Conservation (phyloP, 148 eudicot genomes). For the Diospyros lotus region DNA sequence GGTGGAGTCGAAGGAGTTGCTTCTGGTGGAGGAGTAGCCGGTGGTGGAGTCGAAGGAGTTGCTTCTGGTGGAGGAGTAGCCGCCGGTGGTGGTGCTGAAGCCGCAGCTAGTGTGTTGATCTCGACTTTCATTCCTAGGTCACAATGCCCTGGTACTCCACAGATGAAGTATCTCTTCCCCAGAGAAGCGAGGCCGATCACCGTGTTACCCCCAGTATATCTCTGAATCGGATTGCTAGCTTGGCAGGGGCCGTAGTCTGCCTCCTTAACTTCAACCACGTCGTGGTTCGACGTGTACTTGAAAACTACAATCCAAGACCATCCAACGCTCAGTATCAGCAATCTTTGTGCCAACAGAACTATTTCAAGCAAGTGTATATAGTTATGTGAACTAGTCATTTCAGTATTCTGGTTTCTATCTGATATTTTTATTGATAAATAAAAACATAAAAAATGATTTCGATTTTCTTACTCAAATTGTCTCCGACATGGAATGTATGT, state of each 20-base stretch:
- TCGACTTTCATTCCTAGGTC: constrained; percentile 58
- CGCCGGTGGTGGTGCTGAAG: constrained; percentile 26
- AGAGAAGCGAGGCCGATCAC: constrained; percentile 31
- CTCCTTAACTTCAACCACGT: constrained; percentile 51
- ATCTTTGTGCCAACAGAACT: neutral
- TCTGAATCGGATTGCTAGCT: constrained; percentile 30
- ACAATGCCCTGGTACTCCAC: constrained; percentile 56
- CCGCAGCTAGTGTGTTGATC: constrained; percentile 32
- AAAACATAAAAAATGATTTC: neutral
- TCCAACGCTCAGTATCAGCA: neutral
- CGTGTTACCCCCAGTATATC: constrained; percentile 34
- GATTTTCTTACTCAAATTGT: constrained; percentile 24
- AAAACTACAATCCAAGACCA: constrained; percentile 40
- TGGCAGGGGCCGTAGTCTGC: constrained; percentile 55
- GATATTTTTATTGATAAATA: too few species aligned
- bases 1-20: constrained; percentile 6
- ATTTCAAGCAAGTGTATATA: neutral
- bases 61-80: constrained; percentile 8
- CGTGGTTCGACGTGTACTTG: constrained; percentile 41
- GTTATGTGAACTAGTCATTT: too few species aligned
- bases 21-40: constrained; percentile 6
- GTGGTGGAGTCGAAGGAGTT: constrained; percentile 12
- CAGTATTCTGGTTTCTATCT: too few species aligned
- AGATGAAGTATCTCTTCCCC: constrained; percentile 71
- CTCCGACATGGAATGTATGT: constrained; percentile 17